Conservation (phyloP, 257 asterid genomes). For the Paraleonurus japonicus region DNA sequence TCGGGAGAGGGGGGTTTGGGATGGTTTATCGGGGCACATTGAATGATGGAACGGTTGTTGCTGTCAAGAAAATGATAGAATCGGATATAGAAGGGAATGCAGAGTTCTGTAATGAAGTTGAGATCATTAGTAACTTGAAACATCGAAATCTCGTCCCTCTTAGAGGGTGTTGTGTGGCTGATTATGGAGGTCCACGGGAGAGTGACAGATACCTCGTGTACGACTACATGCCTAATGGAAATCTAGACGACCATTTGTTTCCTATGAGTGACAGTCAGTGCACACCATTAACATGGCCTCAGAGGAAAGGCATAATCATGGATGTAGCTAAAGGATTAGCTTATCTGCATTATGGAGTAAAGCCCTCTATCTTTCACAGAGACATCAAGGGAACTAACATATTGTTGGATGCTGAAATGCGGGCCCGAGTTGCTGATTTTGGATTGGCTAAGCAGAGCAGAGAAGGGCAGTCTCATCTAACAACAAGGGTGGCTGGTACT, state of each 20-base stretch:
- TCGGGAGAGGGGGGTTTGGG: constrained; percentile 91
- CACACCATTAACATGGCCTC: constrained; percentile 69
- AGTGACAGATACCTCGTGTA: constrained; percentile 72
- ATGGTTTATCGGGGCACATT: constrained; percentile 71
- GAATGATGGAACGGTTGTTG: constrained; percentile 68
- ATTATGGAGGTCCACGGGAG: constrained; percentile 37
- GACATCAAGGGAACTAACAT: constrained; percentile 89
- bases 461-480: constrained; percentile 86
- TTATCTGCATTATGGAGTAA: constrained; percentile 79
- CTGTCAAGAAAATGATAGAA: constrained; percentile 72
- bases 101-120: constrained; percentile 91
- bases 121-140: constrained; percentile 84
- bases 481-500: constrained; percentile 91
- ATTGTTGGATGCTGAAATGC: constrained; percentile 71
- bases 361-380: constrained; percentile 80
- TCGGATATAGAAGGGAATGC: constrained; percentile 71
- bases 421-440: constrained; percentile 91
- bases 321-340: constrained; percentile 80
- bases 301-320: constrained; percentile 69
- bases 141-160: constrained; percentile 88
- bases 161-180: constrained; percentile 81
- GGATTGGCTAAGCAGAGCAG: constrained; percentile 71
- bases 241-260: constrained; percentile 79
- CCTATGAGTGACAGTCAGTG: constrained; percentile 11
- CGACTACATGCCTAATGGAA: constrained; percentile 88